These are phyloP conservation scores for Wickerhamomyces sydowiorum DNA, from an alignment of 805 yeast species.

Conservation along the genomic window DNA sequence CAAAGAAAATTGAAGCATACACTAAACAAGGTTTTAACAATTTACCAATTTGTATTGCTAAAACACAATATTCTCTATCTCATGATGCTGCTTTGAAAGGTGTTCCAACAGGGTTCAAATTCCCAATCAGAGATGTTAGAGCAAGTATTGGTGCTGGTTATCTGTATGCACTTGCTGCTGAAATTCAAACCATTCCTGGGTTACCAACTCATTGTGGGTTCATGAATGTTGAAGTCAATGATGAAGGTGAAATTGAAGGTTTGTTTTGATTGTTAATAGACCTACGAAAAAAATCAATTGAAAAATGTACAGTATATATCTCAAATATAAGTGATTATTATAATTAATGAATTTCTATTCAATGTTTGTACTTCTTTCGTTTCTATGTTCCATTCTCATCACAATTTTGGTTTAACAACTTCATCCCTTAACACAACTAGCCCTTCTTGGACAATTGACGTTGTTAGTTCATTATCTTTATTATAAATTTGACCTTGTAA, in stretches of 20 bases:
- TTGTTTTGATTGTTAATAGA: conserved; percentile 45
- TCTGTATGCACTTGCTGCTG: conserved; percentile 93
- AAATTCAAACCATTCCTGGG: conserved; percentile 96
- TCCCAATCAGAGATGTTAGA: conserved; percentile 92
- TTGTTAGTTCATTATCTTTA: conserved; percentile 43
- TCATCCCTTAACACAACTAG: conserved; percentile 27
- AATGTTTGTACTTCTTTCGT: no score
- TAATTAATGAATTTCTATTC: no score
- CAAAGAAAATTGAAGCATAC: conserved; percentile 73
- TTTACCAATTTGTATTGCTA: conserved; percentile 93
- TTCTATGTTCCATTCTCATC: no score
- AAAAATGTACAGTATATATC: not conserved
- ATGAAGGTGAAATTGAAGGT: conserved; percentile 90
- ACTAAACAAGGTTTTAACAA: conserved; percentile 84
- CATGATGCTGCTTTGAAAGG: conserved; percentile 93
- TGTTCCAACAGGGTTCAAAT: conserved; percentile 89
- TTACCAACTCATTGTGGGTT: conserved; percentile 93
- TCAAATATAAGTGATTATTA: not conserved
- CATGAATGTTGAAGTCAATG: conserved; percentile 92
- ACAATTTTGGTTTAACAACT: not conserved
- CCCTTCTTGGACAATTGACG: conserved; percentile 65
- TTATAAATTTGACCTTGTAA: conserved; percentile 53
- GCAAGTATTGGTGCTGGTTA: conserved; percentile 97
- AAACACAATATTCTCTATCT: conserved; percentile 93
- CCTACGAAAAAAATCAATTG: not conserved